Evolutionary conservation across 2,329 filamentous ascomycete genomes (phyloP).

Genomic region (Paracoccidioides brasiliensis): DNA sequence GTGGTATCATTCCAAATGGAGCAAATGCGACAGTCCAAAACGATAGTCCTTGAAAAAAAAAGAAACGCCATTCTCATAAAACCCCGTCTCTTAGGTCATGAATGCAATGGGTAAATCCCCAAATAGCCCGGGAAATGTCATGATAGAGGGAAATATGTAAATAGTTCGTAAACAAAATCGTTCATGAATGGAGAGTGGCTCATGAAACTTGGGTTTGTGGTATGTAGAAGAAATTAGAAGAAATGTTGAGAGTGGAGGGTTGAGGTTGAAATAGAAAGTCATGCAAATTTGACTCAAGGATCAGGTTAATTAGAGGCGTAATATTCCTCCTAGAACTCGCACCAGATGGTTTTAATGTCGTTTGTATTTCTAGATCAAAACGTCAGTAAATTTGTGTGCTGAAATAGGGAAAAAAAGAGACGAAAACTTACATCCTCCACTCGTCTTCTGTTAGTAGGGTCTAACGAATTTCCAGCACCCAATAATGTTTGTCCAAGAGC

Average conservation of each 20-base stretch:
- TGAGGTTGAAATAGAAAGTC: not conserved
- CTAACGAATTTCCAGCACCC: slow-evolving; percentile 83
- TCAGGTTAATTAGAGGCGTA: too few species aligned
- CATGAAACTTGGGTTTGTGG: not conserved
- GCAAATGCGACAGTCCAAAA: not conserved
- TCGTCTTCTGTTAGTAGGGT: slow-evolving; percentile 65
- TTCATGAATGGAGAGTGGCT: not conserved
- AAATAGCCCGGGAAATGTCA: not conserved
- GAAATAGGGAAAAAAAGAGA: not conserved
- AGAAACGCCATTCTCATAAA: not conserved
- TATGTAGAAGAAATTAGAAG: too few species aligned
- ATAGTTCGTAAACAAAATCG: not conserved
- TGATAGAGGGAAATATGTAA: not conserved
- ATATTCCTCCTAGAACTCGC: not conserved
- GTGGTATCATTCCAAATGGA: not conserved
- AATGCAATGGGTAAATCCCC: not conserved
- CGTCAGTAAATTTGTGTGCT: not conserved
- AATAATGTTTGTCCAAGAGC: slow-evolving; percentile 79
- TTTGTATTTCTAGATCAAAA: slow-evolving; percentile 30
- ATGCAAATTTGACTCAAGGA: not conserved
- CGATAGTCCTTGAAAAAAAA: not conserved
- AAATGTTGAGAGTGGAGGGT: not conserved
- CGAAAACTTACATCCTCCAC: slow-evolving; percentile 68
- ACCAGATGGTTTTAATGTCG: slow-evolving; percentile 19
- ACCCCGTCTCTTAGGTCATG: not conserved